These are phyloP conservation scores for Haematococcus sp. DNA, from an alignment of 139 green algal species.

Conservation along the genomic window DNA sequence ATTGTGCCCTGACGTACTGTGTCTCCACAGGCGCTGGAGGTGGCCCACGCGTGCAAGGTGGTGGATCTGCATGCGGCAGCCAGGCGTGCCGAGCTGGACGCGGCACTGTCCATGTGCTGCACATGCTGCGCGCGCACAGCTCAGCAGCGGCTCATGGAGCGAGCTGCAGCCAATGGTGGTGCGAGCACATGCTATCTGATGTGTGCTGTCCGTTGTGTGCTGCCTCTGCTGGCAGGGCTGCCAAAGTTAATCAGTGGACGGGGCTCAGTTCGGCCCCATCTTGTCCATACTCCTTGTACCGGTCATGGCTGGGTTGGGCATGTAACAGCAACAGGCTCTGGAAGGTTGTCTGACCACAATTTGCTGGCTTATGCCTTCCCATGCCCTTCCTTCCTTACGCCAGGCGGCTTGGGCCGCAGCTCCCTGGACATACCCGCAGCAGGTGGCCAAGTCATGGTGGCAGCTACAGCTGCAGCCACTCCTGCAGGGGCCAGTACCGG, in stretches of 20 bases:
- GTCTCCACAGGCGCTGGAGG: background rate
- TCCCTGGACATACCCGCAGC: background rate
- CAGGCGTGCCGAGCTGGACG: background rate
- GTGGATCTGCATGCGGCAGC: background rate
- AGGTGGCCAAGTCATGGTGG: background rate
- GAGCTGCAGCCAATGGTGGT: too few relatives aligned
- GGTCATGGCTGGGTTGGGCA: too few relatives aligned
- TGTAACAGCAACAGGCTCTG: too few relatives aligned
- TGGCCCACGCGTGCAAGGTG: background rate
- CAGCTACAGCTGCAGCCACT: background rate
- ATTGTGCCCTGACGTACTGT: too few relatives aligned
- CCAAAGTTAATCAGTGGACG: too few relatives aligned
- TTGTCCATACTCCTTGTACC: too few relatives aligned
- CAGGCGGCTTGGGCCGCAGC: too few relatives aligned
- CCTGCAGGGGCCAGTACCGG: background rate
- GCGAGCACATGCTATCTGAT: too few relatives aligned
- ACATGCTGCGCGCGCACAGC: background rate
- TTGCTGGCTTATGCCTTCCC: too few relatives aligned
- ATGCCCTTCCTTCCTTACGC: too few relatives aligned
- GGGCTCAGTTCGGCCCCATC: too few relatives aligned
- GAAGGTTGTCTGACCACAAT: too few relatives aligned
- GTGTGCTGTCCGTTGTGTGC: background rate
- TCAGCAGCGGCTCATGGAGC: background rate
- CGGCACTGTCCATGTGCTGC: background rate
- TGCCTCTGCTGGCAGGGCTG: background rate